Base-by-base conservation (phyloP, 352 stramenopile genomes). In the Phytophthora ramorum region DNA sequence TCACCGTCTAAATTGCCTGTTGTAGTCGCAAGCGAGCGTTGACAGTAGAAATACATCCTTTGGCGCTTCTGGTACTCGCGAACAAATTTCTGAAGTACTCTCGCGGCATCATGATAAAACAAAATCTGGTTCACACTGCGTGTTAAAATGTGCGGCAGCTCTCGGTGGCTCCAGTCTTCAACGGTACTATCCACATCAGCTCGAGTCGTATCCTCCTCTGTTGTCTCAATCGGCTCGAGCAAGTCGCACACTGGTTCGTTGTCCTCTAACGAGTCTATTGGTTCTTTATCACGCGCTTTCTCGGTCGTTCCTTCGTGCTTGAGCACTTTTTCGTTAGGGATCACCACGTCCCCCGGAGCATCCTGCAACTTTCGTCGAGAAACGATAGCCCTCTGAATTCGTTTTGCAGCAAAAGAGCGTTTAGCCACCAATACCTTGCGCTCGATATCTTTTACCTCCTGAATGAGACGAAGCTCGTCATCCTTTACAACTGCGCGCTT, bases 81-180 rank as follows among this genome's bases (percentile, higher is more conserved):
- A 50, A 66, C 49, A 20, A 50, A 69, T 20, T 70, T 72, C 50
- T 87, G 78, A 2, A 84, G 20, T 3, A 81, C 46, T 19, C 5
- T 66, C 6, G 63, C 70, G 4, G 65, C 73, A 12, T 73, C 50
- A 24, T 75, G 46, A 3, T 46, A 69, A 20, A 78, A 69, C 22
- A 74, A 24, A 9, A 76, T 47, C 16, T 62, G 48, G 16, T 60
- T 75, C 2, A 82, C 53, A 38, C 70, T 75, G 3, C 58, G 53
- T 0, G 59, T 75, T 1, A 84, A 34, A 38, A 87, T 83, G 14
- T 71, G 61, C 8, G 73, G 75, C 3, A 87, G 64, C 20, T 85
- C 55, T 51, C 69, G 64, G 16, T 67, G 47, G n/a, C 38, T 66
- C 78, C 78, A 87, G 10, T 73, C 63, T 32, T 76, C 43, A 0